Percentiles rank a stretch among this genome's conserved stretches.
Conservation (phyloP, 306 rosid species). For the Albizia julibrissin region DNA sequence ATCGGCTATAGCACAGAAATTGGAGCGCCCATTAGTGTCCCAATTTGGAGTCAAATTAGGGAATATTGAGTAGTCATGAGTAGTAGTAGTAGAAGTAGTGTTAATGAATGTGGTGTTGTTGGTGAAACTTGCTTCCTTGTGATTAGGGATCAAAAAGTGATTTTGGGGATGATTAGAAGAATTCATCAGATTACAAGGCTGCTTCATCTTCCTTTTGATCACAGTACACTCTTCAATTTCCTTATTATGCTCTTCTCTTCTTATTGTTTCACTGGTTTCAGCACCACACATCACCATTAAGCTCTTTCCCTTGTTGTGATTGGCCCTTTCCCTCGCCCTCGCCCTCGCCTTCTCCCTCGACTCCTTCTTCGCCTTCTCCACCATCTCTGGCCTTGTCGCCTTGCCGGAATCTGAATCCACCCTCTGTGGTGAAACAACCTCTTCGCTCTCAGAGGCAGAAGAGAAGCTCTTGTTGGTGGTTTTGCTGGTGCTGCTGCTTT, state of each 20-base stretch:
- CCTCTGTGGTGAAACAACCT: slow-evolving; percentile 5
- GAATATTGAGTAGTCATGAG: slow-evolving; percentile 35
- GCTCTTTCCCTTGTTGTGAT: slow-evolving; percentile 52
- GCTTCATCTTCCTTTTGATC: slow-evolving; percentile 53
- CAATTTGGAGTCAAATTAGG: slow-evolving; percentile 67
- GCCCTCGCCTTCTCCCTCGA: slow-evolving; percentile 84
- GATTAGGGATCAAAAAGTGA: slow-evolving; percentile 40
- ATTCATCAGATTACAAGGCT: slow-evolving; percentile 32
- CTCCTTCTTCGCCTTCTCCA: slow-evolving; percentile 48
- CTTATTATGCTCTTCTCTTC: slow-evolving; percentile 39
- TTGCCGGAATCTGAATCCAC: background rate
- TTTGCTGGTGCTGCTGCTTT: background rate
- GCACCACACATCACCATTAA: background rate
- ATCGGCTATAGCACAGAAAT: slow-evolving; percentile 50
- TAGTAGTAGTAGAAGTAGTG: background rate
- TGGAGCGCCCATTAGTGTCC: slow-evolving; percentile 53
- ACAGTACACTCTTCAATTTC: slow-evolving; percentile 49
- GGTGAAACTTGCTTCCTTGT: slow-evolving; percentile 46
- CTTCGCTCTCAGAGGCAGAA: slow-evolving; percentile 31
- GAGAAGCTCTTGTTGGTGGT: slow-evolving; percentile 31
- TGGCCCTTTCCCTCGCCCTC: slow-evolving; percentile 85
- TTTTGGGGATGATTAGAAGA: slow-evolving; percentile 35
- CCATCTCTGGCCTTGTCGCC: slow-evolving; percentile 34
- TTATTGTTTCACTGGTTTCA: background rate
- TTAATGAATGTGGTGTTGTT: background rate